These are phyloP conservation scores for Saturnispora silvae DNA, from an alignment of 805 yeast species.

Conservation along the genomic window DNA sequence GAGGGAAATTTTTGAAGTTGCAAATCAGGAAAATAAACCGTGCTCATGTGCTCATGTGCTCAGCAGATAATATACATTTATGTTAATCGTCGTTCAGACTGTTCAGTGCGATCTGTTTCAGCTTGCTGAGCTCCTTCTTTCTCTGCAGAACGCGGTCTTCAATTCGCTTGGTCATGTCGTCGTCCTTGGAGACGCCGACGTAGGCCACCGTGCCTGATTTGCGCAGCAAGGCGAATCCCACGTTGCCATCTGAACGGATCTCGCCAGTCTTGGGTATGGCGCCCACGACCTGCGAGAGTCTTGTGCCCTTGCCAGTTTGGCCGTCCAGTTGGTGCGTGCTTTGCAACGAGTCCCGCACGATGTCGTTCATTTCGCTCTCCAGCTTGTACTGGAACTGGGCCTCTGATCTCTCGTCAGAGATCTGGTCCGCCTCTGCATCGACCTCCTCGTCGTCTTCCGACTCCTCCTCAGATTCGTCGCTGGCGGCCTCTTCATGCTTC, in stretches of 20 bases:
- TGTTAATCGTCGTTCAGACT: too few species aligned
- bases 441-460: constrained; percentile 24
- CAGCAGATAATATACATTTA: too few species aligned
- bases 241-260: constrained; percentile 15
- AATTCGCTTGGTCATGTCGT: neutral
- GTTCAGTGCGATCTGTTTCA: too few species aligned
- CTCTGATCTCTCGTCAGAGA: constrained; percentile 20
- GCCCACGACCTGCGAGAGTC: too few species aligned
- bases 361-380: constrained; percentile 44
- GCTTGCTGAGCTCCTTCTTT: too few species aligned
- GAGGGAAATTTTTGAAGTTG: too few species aligned
- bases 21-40: too few species aligned
- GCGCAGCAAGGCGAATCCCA: constrained; percentile 34
- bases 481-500: constrained; percentile 13
- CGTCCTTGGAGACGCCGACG: constrained; percentile 38
- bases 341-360: constrained; percentile 17
- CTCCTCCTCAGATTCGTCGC: constrained; percentile 18
- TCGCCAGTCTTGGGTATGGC: constrained; percentile 10
- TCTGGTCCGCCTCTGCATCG: constrained; percentile 12
- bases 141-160: too few species aligned
- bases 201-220: constrained; percentile 40
- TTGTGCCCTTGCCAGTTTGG: too few species aligned
- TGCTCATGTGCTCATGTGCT: too few species aligned
- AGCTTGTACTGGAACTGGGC: constrained; percentile 25
- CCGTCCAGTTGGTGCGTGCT: constrained; percentile 22